Conservation (phyloP, 192 early-diverging fungal genomes). For the Phycomyces blakesleeanus region DNA sequence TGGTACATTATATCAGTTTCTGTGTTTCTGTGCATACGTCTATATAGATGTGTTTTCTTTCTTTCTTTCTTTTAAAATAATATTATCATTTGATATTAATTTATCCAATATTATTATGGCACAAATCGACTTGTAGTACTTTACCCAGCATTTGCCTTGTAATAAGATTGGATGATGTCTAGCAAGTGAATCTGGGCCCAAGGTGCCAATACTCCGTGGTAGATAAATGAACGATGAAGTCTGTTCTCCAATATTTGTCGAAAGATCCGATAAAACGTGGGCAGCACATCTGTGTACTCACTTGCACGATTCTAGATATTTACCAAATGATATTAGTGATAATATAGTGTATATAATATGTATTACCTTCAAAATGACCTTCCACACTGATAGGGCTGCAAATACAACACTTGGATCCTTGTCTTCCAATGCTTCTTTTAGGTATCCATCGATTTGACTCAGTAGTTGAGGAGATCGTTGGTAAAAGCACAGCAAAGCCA, state of each 20-base stretch:
- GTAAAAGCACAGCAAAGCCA: conserved; percentile 42
- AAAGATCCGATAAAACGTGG: conserved; percentile 33
- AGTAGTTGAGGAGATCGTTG: conserved; percentile 28
- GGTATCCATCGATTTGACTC: conserved; percentile 32
- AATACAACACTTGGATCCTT: conserved; percentile 47
- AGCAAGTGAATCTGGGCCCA: conserved; percentile 55
- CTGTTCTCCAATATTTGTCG: conserved; percentile 46
- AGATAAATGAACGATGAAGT: conserved; percentile 43
- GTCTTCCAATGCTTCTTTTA: conserved; percentile 39
- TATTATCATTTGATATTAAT: not conserved
- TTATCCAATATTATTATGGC: not conserved
- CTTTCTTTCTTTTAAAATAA: no score
- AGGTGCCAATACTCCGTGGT: conserved; percentile 50
- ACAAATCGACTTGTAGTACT: not conserved
- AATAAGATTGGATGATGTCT: conserved; percentile 32
- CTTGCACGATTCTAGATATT: conserved; percentile 29
- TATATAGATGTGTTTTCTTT: no score
- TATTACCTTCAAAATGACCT: conserved; percentile 8
- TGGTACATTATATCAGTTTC: not conserved
- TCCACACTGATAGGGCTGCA: conserved; percentile 40
- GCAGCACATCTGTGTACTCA: conserved; percentile 35
- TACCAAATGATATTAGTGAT: no score
- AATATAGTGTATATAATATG: not conserved
- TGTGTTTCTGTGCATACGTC: no score
- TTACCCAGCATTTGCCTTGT: conserved; percentile 20